Percentiles rank a stretch among this genome's conserved stretches.
Evolutionary conservation across 2,329 filamentous ascomycete genomes (phyloP).

Genomic region (Fusarium brevicatenulatum): DNA sequence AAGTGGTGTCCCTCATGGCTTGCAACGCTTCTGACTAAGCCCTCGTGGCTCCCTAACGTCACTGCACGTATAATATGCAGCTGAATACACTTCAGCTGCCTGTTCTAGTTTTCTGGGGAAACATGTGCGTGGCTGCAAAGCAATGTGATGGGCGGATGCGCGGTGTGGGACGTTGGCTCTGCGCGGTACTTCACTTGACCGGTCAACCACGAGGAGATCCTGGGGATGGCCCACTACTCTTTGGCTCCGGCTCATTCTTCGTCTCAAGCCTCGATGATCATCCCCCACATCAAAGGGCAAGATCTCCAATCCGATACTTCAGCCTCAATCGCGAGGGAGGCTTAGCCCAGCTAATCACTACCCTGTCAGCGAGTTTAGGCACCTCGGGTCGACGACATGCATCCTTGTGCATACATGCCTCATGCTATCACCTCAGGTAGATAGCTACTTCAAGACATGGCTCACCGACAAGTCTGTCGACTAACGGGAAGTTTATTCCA

Average conservation of each 20-base stretch:
- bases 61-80: slow-evolving; percentile 31
- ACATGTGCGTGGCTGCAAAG: slow-evolving; percentile 34
- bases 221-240: slow-evolving; percentile 35
- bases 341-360: slow-evolving; percentile 8
- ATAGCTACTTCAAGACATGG: slow-evolving; percentile 6
- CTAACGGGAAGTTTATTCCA: slow-evolving; percentile 14
- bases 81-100: slow-evolving; percentile 39
- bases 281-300: slow-evolving; percentile 38
- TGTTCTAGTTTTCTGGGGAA: slow-evolving; percentile 44
- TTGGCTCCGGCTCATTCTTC: slow-evolving; percentile 13
- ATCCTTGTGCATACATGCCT: slow-evolving; percentile 17
- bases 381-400: slow-evolving; percentile 5
- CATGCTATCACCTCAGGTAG: slow-evolving; percentile 7
- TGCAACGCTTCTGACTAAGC: slow-evolving; percentile 25
- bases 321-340: slow-evolving; percentile 33
- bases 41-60: slow-evolving; percentile 32
- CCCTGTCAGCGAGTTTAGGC: slow-evolving; percentile 8
- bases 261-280: slow-evolving; percentile 30
- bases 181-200: slow-evolving; percentile 30
- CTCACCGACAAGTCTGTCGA: slow-evolving; percentile 28
- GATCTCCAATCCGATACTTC: slow-evolving; percentile 36
- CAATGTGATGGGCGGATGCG: slow-evolving; percentile 36
- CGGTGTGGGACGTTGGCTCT: slow-evolving; percentile 35
- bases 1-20: background rate
- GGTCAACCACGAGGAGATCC: slow-evolving; percentile 33